These are phyloP conservation scores for Senecio squalidus DNA, from an alignment of 140 eudicot genomes.

Conservation along the genomic window DNA sequence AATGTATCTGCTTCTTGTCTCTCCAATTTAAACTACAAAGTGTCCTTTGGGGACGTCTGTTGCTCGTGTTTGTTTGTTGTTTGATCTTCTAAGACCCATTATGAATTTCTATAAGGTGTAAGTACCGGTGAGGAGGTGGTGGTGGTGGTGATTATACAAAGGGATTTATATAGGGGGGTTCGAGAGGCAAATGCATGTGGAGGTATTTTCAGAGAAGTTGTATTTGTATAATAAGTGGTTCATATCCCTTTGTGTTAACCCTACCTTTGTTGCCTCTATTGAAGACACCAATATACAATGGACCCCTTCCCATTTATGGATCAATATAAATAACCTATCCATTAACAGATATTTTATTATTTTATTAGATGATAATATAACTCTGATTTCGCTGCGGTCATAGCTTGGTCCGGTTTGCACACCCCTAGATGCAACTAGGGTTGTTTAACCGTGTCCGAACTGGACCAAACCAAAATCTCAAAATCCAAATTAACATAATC, in stretches of 20 bases:
- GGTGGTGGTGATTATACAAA: background rate
- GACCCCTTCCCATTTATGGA: constrained; percentile 31
- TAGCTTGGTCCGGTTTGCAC: too few relatives aligned
- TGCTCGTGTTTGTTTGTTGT: constrained; percentile 41
- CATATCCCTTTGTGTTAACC: constrained; percentile 32
- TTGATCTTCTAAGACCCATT: constrained; percentile 55
- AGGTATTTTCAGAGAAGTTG: constrained; percentile 25
- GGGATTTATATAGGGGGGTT: constrained; percentile 10
- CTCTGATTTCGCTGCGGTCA: too few relatives aligned
- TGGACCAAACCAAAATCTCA: too few relatives aligned
- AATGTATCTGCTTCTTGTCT: constrained; percentile 49
- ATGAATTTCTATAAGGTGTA: background rate
- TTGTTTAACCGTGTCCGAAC: too few relatives aligned
- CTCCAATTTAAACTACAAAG: constrained; percentile 68
- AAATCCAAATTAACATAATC: too few relatives aligned
- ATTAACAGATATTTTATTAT: too few relatives aligned
- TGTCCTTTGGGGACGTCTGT: constrained; percentile 73
- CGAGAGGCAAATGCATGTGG: constrained; percentile 44
- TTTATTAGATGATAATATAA: too few relatives aligned
- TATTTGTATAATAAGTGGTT: constrained; percentile 11
- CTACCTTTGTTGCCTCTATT: constrained; percentile 36
- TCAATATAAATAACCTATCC: too few relatives aligned
- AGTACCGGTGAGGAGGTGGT: constrained; percentile 13
- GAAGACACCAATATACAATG: constrained; percentile 31
- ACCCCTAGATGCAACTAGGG: too few relatives aligned